Base-by-base conservation (phyloP, 108 stramenopile species). In the Ochromonas danica region DNA sequence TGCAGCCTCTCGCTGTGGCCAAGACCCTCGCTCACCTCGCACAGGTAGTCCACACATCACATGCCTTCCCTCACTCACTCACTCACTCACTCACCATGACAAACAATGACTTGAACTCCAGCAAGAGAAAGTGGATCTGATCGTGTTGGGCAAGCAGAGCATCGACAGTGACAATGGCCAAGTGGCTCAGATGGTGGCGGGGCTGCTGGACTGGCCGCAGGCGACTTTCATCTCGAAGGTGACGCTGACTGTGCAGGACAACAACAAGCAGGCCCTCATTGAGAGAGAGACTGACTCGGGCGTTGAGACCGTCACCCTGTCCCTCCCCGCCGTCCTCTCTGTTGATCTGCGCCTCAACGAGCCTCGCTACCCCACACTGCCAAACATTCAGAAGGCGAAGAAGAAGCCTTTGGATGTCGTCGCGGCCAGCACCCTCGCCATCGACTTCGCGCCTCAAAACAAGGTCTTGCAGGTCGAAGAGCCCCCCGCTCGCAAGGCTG, bases 301-400 rank as follows among this genome's bases (percentile, higher is more conserved):
- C 77, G 82, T 88, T 22, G 88, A 91, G 78, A 79, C 77, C 6
- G 41, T 91, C 38, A 40, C 71, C 30, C n/a, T 83, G 17, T 6
- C 27, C 3, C 60, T 90, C n/a, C 98, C 98, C 14, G 96, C 97
- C 22, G 96, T 99, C 22, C 87, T 99, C 70, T 95, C 98, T 3
- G 94, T 95, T 36, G 98, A 99, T 86, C 85, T 99, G 43, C 93
- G 98, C 67, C 90, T 99, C 70, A 99, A 99, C 80, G 93, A 95
- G 70, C 98, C 98, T 30, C 93, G 98, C 0, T 99, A 99, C 85
- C 95, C 98, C 40, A 98, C 95, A 17, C 90, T 99, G 77, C 98
- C 98, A 51, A 97, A 97, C 84, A 99, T 99, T 77, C 98, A 98
- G 98, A 99, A 99, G 89, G 98, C 98, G 43, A 99, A 99, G 90